phyloP scores from a whole-genome alignment of 2,329 filamentous ascomycete genomes.

The Colletotrichum tropicale region DNA sequence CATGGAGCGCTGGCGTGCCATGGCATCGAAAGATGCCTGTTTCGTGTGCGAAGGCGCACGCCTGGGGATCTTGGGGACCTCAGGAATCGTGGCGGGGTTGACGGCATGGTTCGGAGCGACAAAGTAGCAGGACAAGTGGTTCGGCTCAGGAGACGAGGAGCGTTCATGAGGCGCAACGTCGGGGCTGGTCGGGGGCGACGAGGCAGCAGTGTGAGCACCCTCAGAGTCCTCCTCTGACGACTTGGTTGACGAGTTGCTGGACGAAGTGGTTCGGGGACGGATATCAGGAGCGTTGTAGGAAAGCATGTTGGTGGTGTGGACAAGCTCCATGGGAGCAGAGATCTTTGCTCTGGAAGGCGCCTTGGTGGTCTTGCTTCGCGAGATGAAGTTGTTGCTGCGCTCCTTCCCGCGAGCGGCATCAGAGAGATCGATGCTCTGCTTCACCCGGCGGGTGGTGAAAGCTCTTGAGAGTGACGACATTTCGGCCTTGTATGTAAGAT shows the following conservation, averaged over 20 bases:
- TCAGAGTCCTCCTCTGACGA: slow-evolving; percentile 79
- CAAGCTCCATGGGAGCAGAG: slow-evolving; percentile 82
- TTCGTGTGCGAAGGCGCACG: slow-evolving; percentile 89
- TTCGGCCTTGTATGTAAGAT: slow-evolving; percentile 15
- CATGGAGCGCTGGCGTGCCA: slow-evolving; percentile 70
- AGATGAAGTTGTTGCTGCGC: slow-evolving; percentile 31
- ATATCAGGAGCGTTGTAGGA: slow-evolving; percentile 94
- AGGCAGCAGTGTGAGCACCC: slow-evolving; percentile 54
- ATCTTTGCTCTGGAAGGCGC: slow-evolving; percentile 71
- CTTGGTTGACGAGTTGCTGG: slow-evolving; percentile 56
- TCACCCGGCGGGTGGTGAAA: slow-evolving; percentile 72
- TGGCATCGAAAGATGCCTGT: slow-evolving; percentile 74
- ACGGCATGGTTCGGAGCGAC: slow-evolving; percentile 54
- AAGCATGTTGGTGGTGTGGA: slow-evolving; percentile 96
- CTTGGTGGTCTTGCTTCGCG: slow-evolving; percentile 58
- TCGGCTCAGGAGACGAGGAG: slow-evolving; percentile 61
- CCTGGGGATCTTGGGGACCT: slow-evolving; percentile 62
- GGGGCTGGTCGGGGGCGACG: slow-evolving; percentile 71
- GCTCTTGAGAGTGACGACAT: slow-evolving; percentile 71
- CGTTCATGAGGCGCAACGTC: slow-evolving; percentile 64
- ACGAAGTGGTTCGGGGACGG: slow-evolving; percentile 49
- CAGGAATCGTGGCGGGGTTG: slow-evolving; percentile 43
- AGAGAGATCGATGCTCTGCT: slow-evolving; percentile 55
- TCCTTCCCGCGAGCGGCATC: slow-evolving; percentile 32
- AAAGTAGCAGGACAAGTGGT: slow-evolving; percentile 73